Conservation (phyloP, 257 asterid genomes). For the Rubia yunnanensis region DNA sequence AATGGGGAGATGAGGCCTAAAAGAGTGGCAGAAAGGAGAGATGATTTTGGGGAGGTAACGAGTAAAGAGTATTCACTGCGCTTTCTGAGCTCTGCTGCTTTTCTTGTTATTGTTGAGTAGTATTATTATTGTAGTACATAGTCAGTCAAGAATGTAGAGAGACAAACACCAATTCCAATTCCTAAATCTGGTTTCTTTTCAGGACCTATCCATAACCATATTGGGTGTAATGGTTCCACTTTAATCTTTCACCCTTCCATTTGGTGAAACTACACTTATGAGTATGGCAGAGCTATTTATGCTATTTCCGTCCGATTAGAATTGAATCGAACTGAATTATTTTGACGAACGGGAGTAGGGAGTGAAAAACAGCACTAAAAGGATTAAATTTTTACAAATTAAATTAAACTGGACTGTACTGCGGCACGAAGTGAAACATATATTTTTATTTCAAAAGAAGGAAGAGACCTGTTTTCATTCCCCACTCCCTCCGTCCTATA, state of each 20-base stretch:
- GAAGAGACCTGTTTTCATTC: too few relatives aligned
- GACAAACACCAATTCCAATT: slow-evolving; percentile 22
- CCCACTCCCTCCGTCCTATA: too few relatives aligned
- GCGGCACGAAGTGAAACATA: too few relatives aligned
- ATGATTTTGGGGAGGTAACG: slow-evolving; percentile 37
- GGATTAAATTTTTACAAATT: too few relatives aligned
- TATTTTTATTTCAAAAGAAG: too few relatives aligned
- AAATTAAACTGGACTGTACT: too few relatives aligned
- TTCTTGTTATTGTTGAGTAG: slow-evolving; percentile 25
- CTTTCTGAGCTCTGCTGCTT: slow-evolving; percentile 23
- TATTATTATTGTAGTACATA: slow-evolving; percentile 29
- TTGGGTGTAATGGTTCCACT: neutral
- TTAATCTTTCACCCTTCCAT: neutral
- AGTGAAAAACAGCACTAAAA: too few relatives aligned
- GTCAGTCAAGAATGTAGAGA: slow-evolving; percentile 7
- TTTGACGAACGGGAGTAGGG: too few relatives aligned
- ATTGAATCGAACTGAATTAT: too few relatives aligned
- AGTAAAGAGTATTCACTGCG: slow-evolving; percentile 14
- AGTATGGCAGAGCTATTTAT: too few relatives aligned
- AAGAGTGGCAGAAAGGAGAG: slow-evolving; percentile 59
- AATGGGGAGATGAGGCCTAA: slow-evolving; percentile 10
- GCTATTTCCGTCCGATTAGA: too few relatives aligned
- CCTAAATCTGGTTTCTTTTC: slow-evolving; percentile 16
- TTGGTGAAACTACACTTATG: too few relatives aligned
- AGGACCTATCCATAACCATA: neutral